Conservation (phyloP, 192 early-diverging fungal species). For the Entomortierella lignicola region DNA sequence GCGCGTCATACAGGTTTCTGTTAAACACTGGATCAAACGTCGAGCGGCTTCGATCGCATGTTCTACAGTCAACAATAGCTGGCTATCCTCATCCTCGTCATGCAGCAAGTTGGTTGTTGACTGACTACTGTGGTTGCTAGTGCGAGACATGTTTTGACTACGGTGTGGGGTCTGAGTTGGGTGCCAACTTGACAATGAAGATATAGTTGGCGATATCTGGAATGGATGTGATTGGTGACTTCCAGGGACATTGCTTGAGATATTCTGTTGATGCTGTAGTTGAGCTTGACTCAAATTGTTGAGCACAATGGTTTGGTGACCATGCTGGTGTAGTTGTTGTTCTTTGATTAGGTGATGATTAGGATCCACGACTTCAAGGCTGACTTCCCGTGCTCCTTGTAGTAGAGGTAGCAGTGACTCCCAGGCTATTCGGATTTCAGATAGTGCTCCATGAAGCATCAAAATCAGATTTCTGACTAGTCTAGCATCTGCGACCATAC, state of each 20-base stretch:
- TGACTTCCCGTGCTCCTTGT: constrained; percentile 30
- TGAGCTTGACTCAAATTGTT: not conserved
- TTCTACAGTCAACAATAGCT: constrained; percentile 31
- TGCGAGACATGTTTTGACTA: constrained; percentile 47
- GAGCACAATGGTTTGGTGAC: not conserved
- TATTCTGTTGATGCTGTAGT: constrained; percentile 5
- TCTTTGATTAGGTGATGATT: constrained; percentile 14
- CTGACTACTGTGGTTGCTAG: constrained; percentile 38
- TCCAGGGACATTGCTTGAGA: not conserved
- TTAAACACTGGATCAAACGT: constrained; percentile 36
- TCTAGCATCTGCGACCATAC: constrained; percentile 48
- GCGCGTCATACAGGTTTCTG: constrained; percentile 42
- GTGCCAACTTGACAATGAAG: constrained; percentile 23
- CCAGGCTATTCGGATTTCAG: constrained; percentile 59
- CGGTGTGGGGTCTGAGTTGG: constrained; percentile 34
- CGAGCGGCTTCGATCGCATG: constrained; percentile 43
- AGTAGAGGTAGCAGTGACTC: constrained; percentile 54
- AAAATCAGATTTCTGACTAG: constrained; percentile 55
- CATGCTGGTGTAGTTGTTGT: constrained; percentile 13
- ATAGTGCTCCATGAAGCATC: constrained; percentile 56
- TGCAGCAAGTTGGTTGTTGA: constrained; percentile 22
- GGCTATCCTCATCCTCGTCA: constrained; percentile 31
- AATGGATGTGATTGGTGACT: constrained; percentile 24
- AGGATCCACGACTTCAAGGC: constrained; percentile 23
- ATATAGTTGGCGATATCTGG: constrained; percentile 42